Percentiles rank a stretch among this genome's conserved stretches.
These are phyloP conservation scores for Trypanosoma lewisi DNA, from an alignment of 208 protist genomes.

Conservation along the genomic window DNA sequence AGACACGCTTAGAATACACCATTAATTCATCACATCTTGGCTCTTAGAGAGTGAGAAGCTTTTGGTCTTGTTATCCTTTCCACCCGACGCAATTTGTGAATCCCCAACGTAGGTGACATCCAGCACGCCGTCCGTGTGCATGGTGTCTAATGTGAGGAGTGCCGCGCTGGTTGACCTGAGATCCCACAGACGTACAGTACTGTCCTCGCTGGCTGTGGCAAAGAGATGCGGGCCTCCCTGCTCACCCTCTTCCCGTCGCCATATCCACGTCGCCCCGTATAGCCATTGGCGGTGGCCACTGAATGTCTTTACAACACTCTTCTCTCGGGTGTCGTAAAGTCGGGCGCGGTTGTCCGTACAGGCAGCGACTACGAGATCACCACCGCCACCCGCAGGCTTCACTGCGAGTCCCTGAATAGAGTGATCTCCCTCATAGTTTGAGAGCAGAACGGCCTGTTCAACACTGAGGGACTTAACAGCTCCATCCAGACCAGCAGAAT, in stretches of 20 bases:
- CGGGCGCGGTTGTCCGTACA: slow-evolving; percentile 83
- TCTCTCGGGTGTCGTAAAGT: slow-evolving; percentile 72
- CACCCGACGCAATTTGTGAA: slow-evolving; percentile 60
- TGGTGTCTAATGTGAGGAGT: slow-evolving; percentile 64
- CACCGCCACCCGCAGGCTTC: slow-evolving; percentile 31
- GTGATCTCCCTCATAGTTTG: slow-evolving; percentile 59
- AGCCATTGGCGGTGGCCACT: slow-evolving; percentile 81
- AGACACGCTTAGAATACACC: neutral
- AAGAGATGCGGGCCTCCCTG: slow-evolving; percentile 38
- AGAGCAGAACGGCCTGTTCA: slow-evolving; percentile 39
- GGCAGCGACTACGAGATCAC: slow-evolving; percentile 67
- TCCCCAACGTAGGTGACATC: slow-evolving; percentile 73
- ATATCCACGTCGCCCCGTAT: slow-evolving; percentile 74
- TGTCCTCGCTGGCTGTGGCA: slow-evolving; percentile 67
- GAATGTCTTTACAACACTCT: slow-evolving; percentile 58
- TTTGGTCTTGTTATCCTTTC: slow-evolving; percentile 81
- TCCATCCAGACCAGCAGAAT: slow-evolving; percentile 75
- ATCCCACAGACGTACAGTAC: slow-evolving; percentile 73
- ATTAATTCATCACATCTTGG: slow-evolving; percentile 8
- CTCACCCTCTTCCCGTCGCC: slow-evolving; percentile 46
- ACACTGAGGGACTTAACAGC: slow-evolving; percentile 67
- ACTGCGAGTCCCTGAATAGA: slow-evolving; percentile 64
- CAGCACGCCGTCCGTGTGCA: slow-evolving; percentile 82
- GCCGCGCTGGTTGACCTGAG: slow-evolving; percentile 54
- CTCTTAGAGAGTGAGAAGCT: slow-evolving; percentile 49